Evolutionary conservation across 352 stramenopile species (phyloP).

Genomic region (Globisporangium acanthophoron): DNA sequence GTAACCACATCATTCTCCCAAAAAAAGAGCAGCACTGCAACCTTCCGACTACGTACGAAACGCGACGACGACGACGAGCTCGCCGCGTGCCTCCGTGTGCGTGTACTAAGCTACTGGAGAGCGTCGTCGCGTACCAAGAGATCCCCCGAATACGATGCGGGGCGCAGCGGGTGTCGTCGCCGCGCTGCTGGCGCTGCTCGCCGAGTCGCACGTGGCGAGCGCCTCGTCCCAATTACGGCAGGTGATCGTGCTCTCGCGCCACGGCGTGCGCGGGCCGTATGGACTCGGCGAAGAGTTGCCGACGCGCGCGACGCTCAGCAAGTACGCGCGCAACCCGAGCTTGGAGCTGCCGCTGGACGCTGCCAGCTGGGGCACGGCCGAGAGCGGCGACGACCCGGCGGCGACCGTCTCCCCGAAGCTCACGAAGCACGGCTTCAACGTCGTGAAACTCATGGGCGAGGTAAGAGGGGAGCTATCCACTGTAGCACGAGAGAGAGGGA

Average conservation of each 20-base stretch:
- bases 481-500: neutral
- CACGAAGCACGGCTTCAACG: conserved; percentile 62
- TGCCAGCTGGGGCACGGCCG: conserved; percentile 58
- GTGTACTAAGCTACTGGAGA: no score
- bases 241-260: conserved; percentile 65
- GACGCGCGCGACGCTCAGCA: conserved; percentile 35
- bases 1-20: no score
- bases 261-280: conserved; percentile 72
- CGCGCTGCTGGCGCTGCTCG: no score
- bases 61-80: no score
- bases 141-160: no score
- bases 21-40: no score
- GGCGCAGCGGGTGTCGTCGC: no score
- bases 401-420: conserved; percentile 75
- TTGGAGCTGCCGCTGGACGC: conserved; percentile 46
- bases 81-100: no score
- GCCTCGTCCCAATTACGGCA: conserved; percentile 10
- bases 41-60: no score
- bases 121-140: no score
- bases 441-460: conserved; percentile 63
- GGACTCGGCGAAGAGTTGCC: conserved; percentile 48
- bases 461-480: conserved; percentile 10
- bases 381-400: conserved; percentile 43
- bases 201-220: neutral
- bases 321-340: conserved; percentile 62